phyloP scores from a whole-genome alignment of 2,329 filamentous ascomycete species.

The Pseudogymnoascus sp. region DNA sequence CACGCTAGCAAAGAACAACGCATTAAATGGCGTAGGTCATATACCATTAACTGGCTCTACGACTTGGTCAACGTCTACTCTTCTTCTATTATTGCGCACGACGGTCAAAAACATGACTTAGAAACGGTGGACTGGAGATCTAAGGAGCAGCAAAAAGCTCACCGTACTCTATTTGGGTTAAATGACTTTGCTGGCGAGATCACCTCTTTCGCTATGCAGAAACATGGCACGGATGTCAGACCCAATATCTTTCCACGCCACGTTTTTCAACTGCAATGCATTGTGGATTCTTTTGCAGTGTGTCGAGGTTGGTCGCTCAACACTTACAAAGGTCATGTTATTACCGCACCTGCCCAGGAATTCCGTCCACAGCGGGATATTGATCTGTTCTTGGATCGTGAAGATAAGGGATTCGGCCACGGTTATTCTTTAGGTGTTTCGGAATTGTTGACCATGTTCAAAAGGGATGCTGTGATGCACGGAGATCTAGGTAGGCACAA shows the following conservation, averaged over 20 bases:
- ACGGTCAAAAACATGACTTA: conserved; percentile 28
- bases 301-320: conserved; percentile 37
- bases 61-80: conserved; percentile 42
- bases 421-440: conserved; percentile 29
- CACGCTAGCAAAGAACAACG: conserved; percentile 32
- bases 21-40: conserved; percentile 38
- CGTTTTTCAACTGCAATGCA: conserved; percentile 43
- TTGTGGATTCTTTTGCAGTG: conserved; percentile 39
- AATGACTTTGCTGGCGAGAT: conserved; percentile 38
- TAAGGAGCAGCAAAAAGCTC: conserved; percentile 30
- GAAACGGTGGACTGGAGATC: conserved; percentile 37
- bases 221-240: conserved; percentile 31
- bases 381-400: conserved; percentile 36
- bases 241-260: conserved; percentile 37
- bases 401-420: conserved; percentile 22
- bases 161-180: conserved; percentile 36
- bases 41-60: conserved; percentile 45
- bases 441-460: conserved; percentile 26
- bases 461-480: conserved; percentile 23
- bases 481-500: conserved; percentile 17
- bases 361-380: conserved; percentile 36
- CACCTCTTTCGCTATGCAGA: conserved; percentile 39
- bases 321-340: conserved; percentile 29
- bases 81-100: conserved; percentile 31
- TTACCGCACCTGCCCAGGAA: conserved; percentile 28